Evolutionary conservation across 73 alveolate species (phyloP).

Genomic region (Vitrella brassicaformis): DNA sequence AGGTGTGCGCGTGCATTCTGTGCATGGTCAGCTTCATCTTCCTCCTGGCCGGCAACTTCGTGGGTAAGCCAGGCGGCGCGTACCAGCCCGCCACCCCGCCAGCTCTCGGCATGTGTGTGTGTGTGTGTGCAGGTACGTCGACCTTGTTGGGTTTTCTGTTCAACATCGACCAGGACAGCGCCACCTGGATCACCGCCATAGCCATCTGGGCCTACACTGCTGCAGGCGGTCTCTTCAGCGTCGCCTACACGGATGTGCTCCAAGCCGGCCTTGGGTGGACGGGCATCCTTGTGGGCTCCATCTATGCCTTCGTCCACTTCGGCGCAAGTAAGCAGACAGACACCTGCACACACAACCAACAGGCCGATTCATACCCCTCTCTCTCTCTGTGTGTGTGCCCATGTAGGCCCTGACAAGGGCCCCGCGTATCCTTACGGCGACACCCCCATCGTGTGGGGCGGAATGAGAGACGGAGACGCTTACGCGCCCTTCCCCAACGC

Average conservation of each 20-base stretch:
- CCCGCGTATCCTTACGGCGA: constrained; percentile 1
- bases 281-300: not conserved
- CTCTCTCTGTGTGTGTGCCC: too few species aligned
- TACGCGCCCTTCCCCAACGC: constrained; percentile 9
- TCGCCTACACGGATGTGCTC: constrained; percentile 7
- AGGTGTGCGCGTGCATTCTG: not conserved
- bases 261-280: not conserved
- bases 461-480: constrained; percentile 1
- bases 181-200: not conserved
- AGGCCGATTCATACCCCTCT: too few species aligned
- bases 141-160: not conserved
- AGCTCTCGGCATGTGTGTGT: too few species aligned
- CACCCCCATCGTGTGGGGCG: not conserved
- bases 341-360: too few species aligned
- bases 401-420: not conserved
- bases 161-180: not conserved
- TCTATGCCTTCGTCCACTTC: too few species aligned
- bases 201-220: constrained; percentile 1
- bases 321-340: too few species aligned
- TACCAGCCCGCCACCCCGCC: too few species aligned
- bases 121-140: not conserved
- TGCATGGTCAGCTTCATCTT: constrained; percentile 5
- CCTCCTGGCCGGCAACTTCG: constrained; percentile 9
- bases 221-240: constrained; percentile 4
- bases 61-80: too few species aligned